Evolutionary conservation across 1,284 basidiomycete species (phyloP).

Genomic region (Agaricales sp.): DNA sequence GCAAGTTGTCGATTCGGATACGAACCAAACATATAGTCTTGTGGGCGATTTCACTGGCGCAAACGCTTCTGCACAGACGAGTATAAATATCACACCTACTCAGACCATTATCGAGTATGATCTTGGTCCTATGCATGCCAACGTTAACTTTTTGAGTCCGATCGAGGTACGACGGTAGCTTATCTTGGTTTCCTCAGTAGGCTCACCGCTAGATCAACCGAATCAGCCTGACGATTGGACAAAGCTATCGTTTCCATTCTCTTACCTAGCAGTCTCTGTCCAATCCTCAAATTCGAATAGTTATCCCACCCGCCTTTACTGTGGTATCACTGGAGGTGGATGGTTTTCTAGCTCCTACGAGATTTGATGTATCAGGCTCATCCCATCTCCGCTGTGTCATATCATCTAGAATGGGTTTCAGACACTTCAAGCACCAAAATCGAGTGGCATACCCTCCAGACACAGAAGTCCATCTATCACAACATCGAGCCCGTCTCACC

Average conservation of each 20-base stretch:
- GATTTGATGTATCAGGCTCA: background rate
- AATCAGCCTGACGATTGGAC: slow-evolving; percentile 14
- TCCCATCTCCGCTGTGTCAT: background rate
- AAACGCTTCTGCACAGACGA: slow-evolving; percentile 10
- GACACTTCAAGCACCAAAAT: slow-evolving; percentile 18
- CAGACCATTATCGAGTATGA: slow-evolving; percentile 20
- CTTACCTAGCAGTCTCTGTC: slow-evolving; percentile 28
- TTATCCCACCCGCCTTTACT: slow-evolving; percentile 27
- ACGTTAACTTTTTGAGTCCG: slow-evolving; percentile 27
- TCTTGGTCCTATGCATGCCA: slow-evolving; percentile 26
- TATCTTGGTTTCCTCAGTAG: background rate
- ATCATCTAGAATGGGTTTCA: slow-evolving; percentile 24
- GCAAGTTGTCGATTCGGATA: slow-evolving; percentile 25
- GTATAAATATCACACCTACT: slow-evolving; percentile 26
- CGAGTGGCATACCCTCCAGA: slow-evolving; percentile 20
- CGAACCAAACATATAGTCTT: slow-evolving; percentile 18
- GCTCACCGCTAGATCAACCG: background rate
- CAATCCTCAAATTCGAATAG: slow-evolving; percentile 21
- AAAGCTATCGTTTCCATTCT: slow-evolving; percentile 30
- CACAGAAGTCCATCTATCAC: slow-evolving; percentile 17
- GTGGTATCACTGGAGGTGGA: slow-evolving; percentile 22
- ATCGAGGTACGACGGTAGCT: slow-evolving; percentile 22
- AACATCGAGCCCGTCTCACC: slow-evolving; percentile 17
- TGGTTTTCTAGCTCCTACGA: slow-evolving; percentile 2
- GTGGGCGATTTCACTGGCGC: slow-evolving; percentile 16